These are phyloP conservation scores for Colletotrichum gloeosporioides DNA, from an alignment of 2,329 filamentous ascomycete genomes.

Conservation along the genomic window DNA sequence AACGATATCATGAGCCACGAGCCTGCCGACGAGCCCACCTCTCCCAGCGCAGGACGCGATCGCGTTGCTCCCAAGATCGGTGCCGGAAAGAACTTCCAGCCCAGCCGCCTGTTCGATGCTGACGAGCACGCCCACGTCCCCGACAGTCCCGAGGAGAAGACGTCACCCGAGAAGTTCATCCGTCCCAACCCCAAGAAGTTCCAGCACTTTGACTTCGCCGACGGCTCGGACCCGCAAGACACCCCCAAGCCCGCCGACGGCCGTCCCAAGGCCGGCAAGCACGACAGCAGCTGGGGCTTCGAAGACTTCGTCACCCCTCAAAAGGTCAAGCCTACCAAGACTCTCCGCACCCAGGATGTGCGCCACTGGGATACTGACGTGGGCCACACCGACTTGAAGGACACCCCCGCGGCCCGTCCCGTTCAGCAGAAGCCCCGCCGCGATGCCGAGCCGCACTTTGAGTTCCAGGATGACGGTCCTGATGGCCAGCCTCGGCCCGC, in stretches of 20 bases:
- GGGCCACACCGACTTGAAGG: conserved; percentile 52
- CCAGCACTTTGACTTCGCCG: conserved; percentile 83
- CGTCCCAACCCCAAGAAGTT: conserved; percentile 80
- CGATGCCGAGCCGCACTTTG: conserved; percentile 83
- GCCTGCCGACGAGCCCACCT: conserved; percentile 40
- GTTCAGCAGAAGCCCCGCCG: conserved; percentile 72
- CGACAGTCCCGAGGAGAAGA: conserved; percentile 45
- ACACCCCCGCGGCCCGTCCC: conserved; percentile 62
- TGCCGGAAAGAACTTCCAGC: conserved; percentile 65
- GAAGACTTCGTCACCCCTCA: conserved; percentile 85
- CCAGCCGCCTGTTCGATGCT: conserved; percentile 68
- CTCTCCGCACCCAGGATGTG: conserved; percentile 68
- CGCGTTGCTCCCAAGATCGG: conserved; percentile 60
- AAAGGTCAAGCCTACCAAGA: conserved; percentile 68
- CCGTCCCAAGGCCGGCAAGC: conserved; percentile 59
- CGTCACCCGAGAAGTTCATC: conserved; percentile 49
- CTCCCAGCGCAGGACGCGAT: conserved; percentile 47
- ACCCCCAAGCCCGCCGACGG: conserved; percentile 49
- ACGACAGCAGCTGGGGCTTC: conserved; percentile 83
- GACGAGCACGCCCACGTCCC: conserved; percentile 46
- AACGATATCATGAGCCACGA: conserved; percentile 73
- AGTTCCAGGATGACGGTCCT: conserved; percentile 78
- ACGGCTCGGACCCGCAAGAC: conserved; percentile 62
- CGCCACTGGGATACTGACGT: conserved; percentile 83
- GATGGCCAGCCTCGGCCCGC: conserved; percentile 52